A percentile compares a stretch with the other conserved stretches of the same genome.
These are phyloP conservation scores for Blastobotrys raffinosifermentans DNA, from an alignment of 1,139 yeast genomes.

Conservation along the genomic window DNA sequence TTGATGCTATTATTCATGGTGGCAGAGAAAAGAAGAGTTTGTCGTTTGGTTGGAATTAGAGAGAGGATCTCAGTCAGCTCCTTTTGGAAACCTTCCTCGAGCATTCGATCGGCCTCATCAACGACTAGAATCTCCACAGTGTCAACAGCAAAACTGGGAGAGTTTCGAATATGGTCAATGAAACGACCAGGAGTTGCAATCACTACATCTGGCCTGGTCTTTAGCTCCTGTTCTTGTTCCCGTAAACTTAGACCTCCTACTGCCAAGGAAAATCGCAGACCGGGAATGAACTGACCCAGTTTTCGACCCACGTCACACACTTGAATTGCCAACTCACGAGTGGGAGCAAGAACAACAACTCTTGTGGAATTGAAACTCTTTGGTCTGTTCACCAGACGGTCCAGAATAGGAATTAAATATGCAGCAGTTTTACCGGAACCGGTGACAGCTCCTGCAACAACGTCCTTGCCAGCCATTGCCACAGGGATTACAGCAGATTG, in stretches of 20 bases:
- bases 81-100: conserved; percentile 96
- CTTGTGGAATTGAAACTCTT: conserved; percentile 79
- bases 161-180: conserved; percentile 92
- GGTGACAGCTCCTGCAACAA: conserved; percentile 99
- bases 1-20: conserved; percentile 95
- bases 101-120: conserved; percentile 99
- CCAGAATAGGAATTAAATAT: conserved; percentile 90
- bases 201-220: conserved; percentile 88
- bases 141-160: conserved; percentile 88
- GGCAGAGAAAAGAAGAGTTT: conserved; percentile 90
- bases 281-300: conserved; percentile 68
- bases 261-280: conserved; percentile 81
- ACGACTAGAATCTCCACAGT: conserved; percentile 85
- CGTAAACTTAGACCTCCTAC: conserved; percentile 96
- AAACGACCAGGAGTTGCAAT: conserved; percentile 97
- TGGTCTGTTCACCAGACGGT: conserved; percentile 85
- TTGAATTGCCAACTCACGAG: conserved; percentile 97
- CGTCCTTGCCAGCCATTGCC: conserved; percentile 85
- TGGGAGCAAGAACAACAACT: conserved; percentile 86
- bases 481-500: conserved; percentile 92
- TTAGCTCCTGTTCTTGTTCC: conserved; percentile 91
- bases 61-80: conserved; percentile 87
- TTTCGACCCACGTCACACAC: conserved; percentile 90
- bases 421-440: conserved; percentile 99
- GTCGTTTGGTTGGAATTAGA: conserved; percentile 83